phyloP scores from a whole-genome alignment of 768 basidiomycete species.

The Rhizopogon sp. region DNA sequence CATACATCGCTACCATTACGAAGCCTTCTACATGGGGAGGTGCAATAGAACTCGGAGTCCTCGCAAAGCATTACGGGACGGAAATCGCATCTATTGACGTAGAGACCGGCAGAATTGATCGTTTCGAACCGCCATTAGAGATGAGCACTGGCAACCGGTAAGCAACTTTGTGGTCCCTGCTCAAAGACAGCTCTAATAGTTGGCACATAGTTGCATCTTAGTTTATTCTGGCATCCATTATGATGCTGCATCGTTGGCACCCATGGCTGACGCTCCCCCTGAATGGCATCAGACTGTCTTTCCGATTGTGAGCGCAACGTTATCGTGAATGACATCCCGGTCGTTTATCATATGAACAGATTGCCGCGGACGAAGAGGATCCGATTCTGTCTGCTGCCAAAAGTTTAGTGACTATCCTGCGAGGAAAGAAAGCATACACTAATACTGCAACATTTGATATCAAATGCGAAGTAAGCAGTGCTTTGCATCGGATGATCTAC shows the following conservation, averaged over 20 bases:
- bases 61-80: slow-evolving; percentile 74
- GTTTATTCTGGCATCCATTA: slow-evolving; percentile 97
- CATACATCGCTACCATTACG: slow-evolving; percentile 79
- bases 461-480: slow-evolving; percentile 67
- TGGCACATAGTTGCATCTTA: slow-evolving; percentile 53
- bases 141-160: slow-evolving; percentile 29
- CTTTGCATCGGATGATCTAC: slow-evolving; percentile 1
- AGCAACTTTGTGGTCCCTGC: background rate
- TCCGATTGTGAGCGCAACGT: slow-evolving; percentile 43
- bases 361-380: slow-evolving; percentile 38
- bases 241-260: slow-evolving; percentile 84
- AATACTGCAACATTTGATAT: slow-evolving; percentile 91
- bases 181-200: background rate
- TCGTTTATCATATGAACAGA: slow-evolving; percentile 9
- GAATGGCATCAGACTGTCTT: slow-evolving; percentile 92
- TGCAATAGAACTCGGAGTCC: slow-evolving; percentile 87
- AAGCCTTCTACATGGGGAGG: slow-evolving; percentile 89
- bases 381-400: slow-evolving; percentile 58
- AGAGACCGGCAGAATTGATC: slow-evolving; percentile 86
- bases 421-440: slow-evolving; percentile 79
- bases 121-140: slow-evolving; percentile 57
- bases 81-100: slow-evolving; percentile 92
- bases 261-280: slow-evolving; percentile 62
- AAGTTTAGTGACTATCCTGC: slow-evolving; percentile 66
- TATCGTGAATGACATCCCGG: background rate